These are phyloP conservation scores for Candida lessepsii DNA, from an alignment of 805 yeast genomes.

Conservation along the genomic window DNA sequence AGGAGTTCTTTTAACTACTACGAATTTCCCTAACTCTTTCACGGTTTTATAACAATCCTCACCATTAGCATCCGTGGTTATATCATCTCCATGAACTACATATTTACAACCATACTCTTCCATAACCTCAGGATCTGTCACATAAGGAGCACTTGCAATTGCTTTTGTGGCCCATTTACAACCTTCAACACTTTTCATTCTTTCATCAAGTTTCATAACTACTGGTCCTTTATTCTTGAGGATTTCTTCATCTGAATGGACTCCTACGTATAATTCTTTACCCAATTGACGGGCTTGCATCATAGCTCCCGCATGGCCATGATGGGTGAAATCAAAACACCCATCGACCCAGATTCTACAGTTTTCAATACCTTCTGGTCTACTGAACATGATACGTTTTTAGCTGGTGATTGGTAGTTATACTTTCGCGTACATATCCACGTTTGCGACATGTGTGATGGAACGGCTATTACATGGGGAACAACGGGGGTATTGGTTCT, in stretches of 20 bases:
- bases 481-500: too few species aligned
- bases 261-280: slow-evolving; percentile 74
- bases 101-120: slow-evolving; percentile 71
- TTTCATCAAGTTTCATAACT: slow-evolving; percentile 81
- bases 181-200: slow-evolving; percentile 81
- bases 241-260: slow-evolving; percentile 90
- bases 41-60: slow-evolving; percentile 86
- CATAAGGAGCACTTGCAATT: slow-evolving; percentile 85
- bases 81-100: slow-evolving; percentile 99
- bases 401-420: too few species aligned
- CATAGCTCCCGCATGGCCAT: slow-evolving; percentile 97
- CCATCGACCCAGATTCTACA: slow-evolving; percentile 92
- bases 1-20: slow-evolving; percentile 90
- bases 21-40: slow-evolving; percentile 80
- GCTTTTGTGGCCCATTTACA: slow-evolving; percentile 84
- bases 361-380: slow-evolving; percentile 43
- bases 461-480: too few species aligned
- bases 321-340: slow-evolving; percentile 97
- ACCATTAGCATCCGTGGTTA: slow-evolving; percentile 94
- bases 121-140: slow-evolving; percentile 81
- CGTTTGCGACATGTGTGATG: too few species aligned
- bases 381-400: slow-evolving; percentile 31
- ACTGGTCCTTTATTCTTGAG: slow-evolving; percentile 84
- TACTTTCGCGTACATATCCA: too few species aligned
- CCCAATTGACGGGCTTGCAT: slow-evolving; percentile 88